These are phyloP conservation scores for Globisporangium splendens DNA, from an alignment of 352 stramenopile genomes.

Conservation along the genomic window DNA sequence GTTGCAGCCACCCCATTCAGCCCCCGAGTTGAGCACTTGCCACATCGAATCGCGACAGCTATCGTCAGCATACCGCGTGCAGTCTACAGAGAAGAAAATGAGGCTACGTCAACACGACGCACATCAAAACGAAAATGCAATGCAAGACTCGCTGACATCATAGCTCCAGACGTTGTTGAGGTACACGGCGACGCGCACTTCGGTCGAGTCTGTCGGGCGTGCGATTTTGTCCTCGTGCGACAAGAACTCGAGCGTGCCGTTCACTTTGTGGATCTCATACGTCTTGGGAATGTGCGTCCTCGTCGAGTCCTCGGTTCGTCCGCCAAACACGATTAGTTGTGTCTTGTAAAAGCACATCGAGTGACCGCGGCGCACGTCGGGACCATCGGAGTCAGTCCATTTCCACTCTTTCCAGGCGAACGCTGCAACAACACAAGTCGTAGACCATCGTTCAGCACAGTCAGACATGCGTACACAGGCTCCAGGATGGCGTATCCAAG, in stretches of 20 bases:
- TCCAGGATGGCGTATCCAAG: no score
- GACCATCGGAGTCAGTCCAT: conserved; percentile 54
- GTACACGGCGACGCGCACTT: conserved; percentile 82
- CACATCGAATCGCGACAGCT: conserved; percentile 82
- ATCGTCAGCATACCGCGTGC: conserved; percentile 82
- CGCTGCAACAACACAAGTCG: background rate
- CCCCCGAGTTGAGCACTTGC: conserved; percentile 80
- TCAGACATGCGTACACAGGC: no score
- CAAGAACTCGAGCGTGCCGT: conserved; percentile 83
- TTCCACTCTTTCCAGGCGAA: conserved; percentile 84
- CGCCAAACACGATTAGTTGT: conserved; percentile 90
- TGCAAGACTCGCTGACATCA: conserved; percentile 72
- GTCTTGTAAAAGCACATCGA: conserved; percentile 84
- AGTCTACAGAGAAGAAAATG: conserved; percentile 34
- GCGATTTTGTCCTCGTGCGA: conserved; percentile 87
- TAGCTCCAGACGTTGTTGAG: conserved; percentile 98
- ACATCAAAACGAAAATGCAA: background rate
- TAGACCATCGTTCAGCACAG: no score
- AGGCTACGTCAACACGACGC: background rate
- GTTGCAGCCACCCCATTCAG: conserved; percentile 89
- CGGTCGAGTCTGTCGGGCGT: conserved; percentile 30
- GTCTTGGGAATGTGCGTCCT: conserved; percentile 88
- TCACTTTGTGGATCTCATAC: conserved; percentile 81
- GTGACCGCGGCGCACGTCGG: conserved; percentile 77
- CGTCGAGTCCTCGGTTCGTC: conserved; percentile 87